Conservation (phyloP, 805 yeast genomes). For the Wickerhamiella australiensis region DNA sequence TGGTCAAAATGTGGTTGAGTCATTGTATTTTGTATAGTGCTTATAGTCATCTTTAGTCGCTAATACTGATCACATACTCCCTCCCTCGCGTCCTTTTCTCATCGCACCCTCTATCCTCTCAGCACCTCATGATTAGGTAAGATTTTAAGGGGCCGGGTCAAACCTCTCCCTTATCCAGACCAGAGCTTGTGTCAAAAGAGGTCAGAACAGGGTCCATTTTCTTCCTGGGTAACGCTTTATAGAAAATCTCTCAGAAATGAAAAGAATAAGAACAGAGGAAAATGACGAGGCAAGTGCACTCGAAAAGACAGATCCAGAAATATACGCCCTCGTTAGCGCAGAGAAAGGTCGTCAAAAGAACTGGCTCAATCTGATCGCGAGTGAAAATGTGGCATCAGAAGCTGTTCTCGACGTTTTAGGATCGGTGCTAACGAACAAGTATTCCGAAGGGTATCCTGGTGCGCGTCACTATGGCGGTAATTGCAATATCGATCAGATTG, state of each 20-base stretch:
- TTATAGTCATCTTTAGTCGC: too few species aligned
- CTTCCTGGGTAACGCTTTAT: too few species aligned
- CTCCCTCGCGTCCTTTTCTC: too few species aligned
- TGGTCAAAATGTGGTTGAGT: too few species aligned
- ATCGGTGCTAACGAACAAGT: conserved; percentile 93
- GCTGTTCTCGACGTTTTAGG: conserved; percentile 94
- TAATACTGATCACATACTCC: too few species aligned
- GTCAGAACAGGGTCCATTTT: too few species aligned
- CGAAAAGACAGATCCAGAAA: conserved; percentile 28
- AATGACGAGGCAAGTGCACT: background rate
- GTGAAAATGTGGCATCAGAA: conserved; percentile 91
- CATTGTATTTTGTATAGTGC: too few species aligned
- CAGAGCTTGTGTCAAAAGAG: too few species aligned
- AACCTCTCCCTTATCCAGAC: too few species aligned
- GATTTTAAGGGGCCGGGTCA: too few species aligned
- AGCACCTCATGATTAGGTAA: too few species aligned
- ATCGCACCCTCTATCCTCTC: too few species aligned
- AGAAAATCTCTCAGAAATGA: background rate
- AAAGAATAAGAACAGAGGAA: background rate
- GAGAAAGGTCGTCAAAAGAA: conserved; percentile 83
- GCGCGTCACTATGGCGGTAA: conserved; percentile 98
- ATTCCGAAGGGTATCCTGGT: conserved; percentile 98
- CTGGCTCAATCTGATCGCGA: conserved; percentile 87
- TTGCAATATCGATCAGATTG: conserved; percentile 89
- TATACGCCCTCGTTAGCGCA: conserved; percentile 34